Base-by-base conservation (phyloP, 2,329 filamentous ascomycete genomes). In the Cercospora sesami region DNA sequence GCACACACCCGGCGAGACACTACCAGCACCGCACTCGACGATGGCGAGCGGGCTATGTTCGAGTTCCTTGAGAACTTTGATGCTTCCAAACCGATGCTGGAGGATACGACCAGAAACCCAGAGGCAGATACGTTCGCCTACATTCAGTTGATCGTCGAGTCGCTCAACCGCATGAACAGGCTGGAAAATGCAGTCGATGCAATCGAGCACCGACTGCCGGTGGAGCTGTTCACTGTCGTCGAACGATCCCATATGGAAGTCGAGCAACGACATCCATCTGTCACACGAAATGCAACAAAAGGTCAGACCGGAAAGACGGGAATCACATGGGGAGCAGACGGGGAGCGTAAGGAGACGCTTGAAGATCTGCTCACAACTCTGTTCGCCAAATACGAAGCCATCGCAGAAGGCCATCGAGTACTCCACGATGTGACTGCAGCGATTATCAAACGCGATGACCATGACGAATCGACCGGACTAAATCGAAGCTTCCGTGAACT, bases 121-220 rank as follows among this genome's bases (percentile, higher is more conserved):
- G 95, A 99, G 79, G 90, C 92, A 3, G 94, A 99, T 78, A 97
- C 93, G 0, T 98, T 99, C 77, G 91, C 92, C 77, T 99, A 99
- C 78, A 90, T 98, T 60, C 88, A 91, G 62, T 83, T 99, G 45
- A 81, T 99, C 51, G 88, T 97, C 3, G 95, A 99, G 79, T 88
- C 94, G 0, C 80, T 99, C 63, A 96, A 97, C 80, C 96, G 92
- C 76, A 89, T 99, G 76, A 92, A 92, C 3, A 87, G 92, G 68
- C 82, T 99, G 48, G 93, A 97, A 72, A 86, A 90, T 58, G 94
- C 94, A 1, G 89, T 98, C 8, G 92, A 97, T 76, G 92, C 89
- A 4, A 91, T 99, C 72, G 96, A 97, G 78, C 93, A 99, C 77
- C 87, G 95, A 65, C 84, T 99, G 57, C 95, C 95, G 0, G 93